Evolutionary conservation across 371 early-diverging fungal genomes (phyloP), one percentile per base, ranked within the genome.

Genomic region (Apophysomyces sp.): DNA sequence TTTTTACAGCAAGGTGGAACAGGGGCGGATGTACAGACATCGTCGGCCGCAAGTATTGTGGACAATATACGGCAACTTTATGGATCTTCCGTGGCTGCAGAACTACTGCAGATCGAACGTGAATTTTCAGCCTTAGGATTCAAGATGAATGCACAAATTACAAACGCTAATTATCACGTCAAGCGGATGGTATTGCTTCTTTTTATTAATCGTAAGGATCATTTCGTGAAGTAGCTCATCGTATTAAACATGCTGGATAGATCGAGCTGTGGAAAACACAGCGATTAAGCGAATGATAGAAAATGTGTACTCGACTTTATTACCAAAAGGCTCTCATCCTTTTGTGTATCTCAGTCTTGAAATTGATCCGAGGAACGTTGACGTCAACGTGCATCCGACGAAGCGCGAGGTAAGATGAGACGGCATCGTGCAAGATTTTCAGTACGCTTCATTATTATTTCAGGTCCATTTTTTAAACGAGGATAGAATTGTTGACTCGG

Each of bases 361-460:
- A 31, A 85, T 98, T 51, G 85, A 88, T 28, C 91, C 96, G 0
- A 72, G 86, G 29, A 88, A 89, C 57, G 91, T 99, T 0, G 99
- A 99, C 77, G 99, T 99, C 4, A 99, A 99, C 74, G 95, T 99
- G 0, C 99, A 99, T 77, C 99, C 99, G 0, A 95, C 98, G 34
- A 99, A 99, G 66, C 84, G 86, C 21, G 94, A 96, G 83, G 91
- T 81, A 61, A 63, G 30, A 4, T 11, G 13, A 8, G 28, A 54
- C n/a, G n/a, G 27, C 36, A n/a, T n/a, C n/a, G 8, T 21, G 1
- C 41, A 27, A 11, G 27, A 9, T 40, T 12, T 3, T n/a, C 52
- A 27, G 6, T 41, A 21, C n/a, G 26, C 21, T 18, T 2, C n/a
- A 15, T n/a, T 2, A 29, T 57, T 28, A 24, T 30, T 29, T 8